Base-by-base conservation (phyloP, 495 filamentous ascomycete species). In the Daldinia childiae region DNA sequence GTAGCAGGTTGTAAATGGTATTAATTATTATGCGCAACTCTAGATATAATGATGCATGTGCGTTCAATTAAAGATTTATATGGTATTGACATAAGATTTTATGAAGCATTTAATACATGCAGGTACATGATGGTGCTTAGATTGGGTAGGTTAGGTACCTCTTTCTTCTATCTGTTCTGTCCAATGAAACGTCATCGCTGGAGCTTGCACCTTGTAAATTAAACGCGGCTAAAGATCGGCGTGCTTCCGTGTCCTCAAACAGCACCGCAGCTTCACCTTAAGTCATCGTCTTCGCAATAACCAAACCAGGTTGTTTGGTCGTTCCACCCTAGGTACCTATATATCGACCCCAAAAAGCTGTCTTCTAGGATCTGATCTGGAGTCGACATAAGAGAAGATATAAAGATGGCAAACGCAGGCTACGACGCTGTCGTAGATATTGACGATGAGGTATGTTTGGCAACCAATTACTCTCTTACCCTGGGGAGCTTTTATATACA, bases 361-460 rank as follows among this genome's bases (percentile, higher is more conserved):
- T 32, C 6, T 32, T 32, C 6, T 32, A 32, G 29, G 7, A 32
- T 32, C 29, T 32, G 7, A 32, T 32, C 29, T 32, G 29, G 6
- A 32, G 29, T 12, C 2, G 32, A 34, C 32, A 3, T 34, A 21
- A 48, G 27, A 54, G 27, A 54, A n/a, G 8, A 29, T 1, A 30
- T 54, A 24, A 54, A 30, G 50, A 97, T 97, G 93, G 85, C 94
- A 58, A 91, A 90, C 77, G 84, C 89, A 69, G 93, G 94, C 70
- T 98, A 99, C 80, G 96, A 99, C 82, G 95, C 96, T 64, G 95
- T 99, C 73, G 95, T 99, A 27, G 95, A 98, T 75, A 89, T 98
- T 60, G 95, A 98, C 77, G 91, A 92, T 71, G 95, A 98, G 85
- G 93, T 93, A 80, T 58, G 77, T 69, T 61, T 50, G 5, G 8